A percentile compares a stretch with the other conserved stretches of the same genome.
Conservation (phyloP, 805 yeast genomes). For the Candida ovalis region DNA sequence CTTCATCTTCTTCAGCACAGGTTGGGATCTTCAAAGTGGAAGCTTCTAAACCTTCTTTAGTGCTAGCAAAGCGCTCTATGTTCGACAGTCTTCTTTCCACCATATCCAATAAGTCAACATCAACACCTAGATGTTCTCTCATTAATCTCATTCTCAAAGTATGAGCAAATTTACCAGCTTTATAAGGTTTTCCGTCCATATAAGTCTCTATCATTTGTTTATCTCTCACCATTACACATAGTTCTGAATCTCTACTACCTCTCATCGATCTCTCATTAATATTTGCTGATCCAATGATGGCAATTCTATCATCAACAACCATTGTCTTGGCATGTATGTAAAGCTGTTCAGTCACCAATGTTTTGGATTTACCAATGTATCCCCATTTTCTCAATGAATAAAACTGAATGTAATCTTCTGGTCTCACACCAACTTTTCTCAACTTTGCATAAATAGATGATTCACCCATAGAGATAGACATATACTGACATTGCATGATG, state of each 20-base stretch:
- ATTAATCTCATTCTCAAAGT: constrained; percentile 83
- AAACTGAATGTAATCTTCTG: constrained; percentile 88
- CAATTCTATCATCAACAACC: constrained; percentile 90
- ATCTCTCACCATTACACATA: constrained; percentile 86
- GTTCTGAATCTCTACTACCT: constrained; percentile 91
- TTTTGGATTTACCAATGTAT: constrained; percentile 69
- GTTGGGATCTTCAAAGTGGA: constrained; percentile 34
- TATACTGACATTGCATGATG: constrained; percentile 93
- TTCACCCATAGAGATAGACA: constrained; percentile 88
- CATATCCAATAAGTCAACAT: constrained; percentile 78
- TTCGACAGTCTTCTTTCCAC: constrained; percentile 67
- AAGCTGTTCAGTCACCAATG: constrained; percentile 81
- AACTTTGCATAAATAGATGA: constrained; percentile 83
- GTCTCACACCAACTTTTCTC: constrained; percentile 74
- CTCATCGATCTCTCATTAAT: constrained; percentile 95
- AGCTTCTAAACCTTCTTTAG: constrained; percentile 39
- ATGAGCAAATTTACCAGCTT: constrained; percentile 86
- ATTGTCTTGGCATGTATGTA: constrained; percentile 91
- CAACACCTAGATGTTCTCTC: constrained; percentile 96
- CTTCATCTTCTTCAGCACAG: not conserved
- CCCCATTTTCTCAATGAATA: constrained; percentile 96
- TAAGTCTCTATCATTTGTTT: constrained; percentile 60
- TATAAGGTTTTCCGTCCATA: constrained; percentile 80
- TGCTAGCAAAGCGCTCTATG: constrained; percentile 43
- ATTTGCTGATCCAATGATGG: constrained; percentile 95